Percentiles rank a stretch among this genome's conserved stretches.
These are phyloP conservation scores for Abrus precatorius DNA, from an alignment of 306 rosid species.

Conservation along the genomic window DNA sequence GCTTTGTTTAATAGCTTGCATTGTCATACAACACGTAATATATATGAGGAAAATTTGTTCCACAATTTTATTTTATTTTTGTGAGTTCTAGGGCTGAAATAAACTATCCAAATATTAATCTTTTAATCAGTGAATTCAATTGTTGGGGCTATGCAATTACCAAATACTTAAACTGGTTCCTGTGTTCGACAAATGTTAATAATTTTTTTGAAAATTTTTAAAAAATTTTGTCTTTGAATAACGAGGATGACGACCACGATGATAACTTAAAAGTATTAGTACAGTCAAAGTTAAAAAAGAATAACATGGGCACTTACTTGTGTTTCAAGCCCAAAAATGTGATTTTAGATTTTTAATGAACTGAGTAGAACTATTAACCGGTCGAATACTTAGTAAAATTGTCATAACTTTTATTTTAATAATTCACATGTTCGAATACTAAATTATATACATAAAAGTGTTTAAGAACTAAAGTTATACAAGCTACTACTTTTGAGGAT, in stretches of 20 bases:
- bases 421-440: too few species aligned
- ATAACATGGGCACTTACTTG: too few species aligned
- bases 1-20: constrained; percentile 33
- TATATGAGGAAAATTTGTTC: not conserved
- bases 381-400: too few species aligned
- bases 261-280: too few species aligned
- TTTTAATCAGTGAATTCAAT: not conserved
- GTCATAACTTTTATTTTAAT: too few species aligned
- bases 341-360: too few species aligned
- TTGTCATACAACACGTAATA: constrained; percentile 36
- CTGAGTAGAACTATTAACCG: too few species aligned
- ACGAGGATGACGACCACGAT: not conserved
- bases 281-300: too few species aligned
- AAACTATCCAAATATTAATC: not conserved
- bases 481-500: too few species aligned
- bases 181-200: not conserved
- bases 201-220: not conserved
- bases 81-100: not conserved
- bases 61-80: not conserved
- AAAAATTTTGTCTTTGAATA: not conserved
- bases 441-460: too few species aligned
- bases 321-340: too few species aligned
- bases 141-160: not conserved
- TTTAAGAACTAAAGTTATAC: too few species aligned
- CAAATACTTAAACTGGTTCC: not conserved